Base-by-base conservation (phyloP, 352 stramenopile genomes). In the Phytopythium mirpurense region DNA sequence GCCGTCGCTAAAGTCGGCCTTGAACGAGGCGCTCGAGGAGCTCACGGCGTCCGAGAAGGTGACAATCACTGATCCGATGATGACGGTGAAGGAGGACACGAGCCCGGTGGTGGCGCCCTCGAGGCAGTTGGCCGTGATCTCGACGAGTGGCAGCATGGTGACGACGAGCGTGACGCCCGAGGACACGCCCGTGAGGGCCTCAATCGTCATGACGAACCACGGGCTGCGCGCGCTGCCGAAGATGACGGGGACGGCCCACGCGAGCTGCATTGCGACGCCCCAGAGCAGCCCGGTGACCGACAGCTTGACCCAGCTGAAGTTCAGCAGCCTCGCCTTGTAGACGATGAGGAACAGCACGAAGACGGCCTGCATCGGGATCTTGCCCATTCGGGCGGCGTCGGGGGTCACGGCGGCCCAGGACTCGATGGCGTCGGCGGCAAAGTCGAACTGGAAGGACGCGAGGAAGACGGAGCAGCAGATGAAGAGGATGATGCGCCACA, bases 401-500 rank as follows among this genome's bases (percentile, higher is more conserved):
- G 66, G 71, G 18, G 70, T 65, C 2, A 72, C 64, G 11, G 62
- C 44, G 5, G 75, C 67, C 78, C 78, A 91, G 46, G 68, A 67
- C 32, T 66, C 36, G 7, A 91, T 54, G 9, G 80, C 76, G 0
- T 65, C 51, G 23, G 67, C 59, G 2, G 62, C 75, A 46, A 86
- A 86, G 21, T 74, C 74, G 47, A 91, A 89, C 56, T 78, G 54
- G 59, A 91, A 91, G 5, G 63, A 74, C 0, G 76, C 57, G 34
- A 87, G 49, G 43, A 91, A 85, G 14, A 86, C 68, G 2, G 60
- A 65, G 18, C 60, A 64, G 54, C 77, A 87, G 57, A 88, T 77
- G 52, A 88, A 89, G 16, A 87, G 52, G 36, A 91, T 68, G 37
- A 88, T 83, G 12, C 77, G 81, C 72, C 75, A 91, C 29, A 88